A percentile compares a stretch with the other conserved stretches of the same genome.
Conservation (phyloP, 2,329 filamentous ascomycete genomes). For the Fusarium annulatum region DNA sequence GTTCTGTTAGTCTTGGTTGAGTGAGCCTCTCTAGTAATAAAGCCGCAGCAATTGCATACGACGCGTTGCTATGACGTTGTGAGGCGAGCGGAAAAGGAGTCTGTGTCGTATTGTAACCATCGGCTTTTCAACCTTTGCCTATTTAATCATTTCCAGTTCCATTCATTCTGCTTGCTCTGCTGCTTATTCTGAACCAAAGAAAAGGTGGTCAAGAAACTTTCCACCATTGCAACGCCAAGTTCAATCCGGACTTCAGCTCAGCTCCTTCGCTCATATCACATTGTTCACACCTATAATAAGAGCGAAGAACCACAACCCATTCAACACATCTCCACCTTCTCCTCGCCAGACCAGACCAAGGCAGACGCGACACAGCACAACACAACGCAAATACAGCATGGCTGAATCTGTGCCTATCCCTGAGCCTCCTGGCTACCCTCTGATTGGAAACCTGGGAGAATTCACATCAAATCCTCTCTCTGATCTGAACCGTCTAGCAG, state of each 20-base stretch:
- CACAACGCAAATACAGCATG: constrained; percentile 40
- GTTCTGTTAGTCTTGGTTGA: not conserved
- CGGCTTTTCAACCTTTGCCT: not conserved
- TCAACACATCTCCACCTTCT: not conserved
- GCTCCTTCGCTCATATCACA: not conserved
- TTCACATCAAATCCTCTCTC: constrained; percentile 69
- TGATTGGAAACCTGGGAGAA: constrained; percentile 74
- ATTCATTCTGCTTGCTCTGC: not conserved
- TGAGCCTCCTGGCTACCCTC: constrained; percentile 70
- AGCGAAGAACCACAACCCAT: not conserved
- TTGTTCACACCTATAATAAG: constrained; percentile 1
- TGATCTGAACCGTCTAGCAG: constrained; percentile 67
- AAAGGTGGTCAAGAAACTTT: constrained; percentile 12
- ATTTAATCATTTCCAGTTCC: not conserved
- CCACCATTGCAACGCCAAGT: constrained; percentile 10
- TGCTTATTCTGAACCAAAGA: not conserved
- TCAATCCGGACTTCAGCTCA: not conserved
- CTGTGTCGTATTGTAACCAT: not conserved
- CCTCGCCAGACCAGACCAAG: not conserved
- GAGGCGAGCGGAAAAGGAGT: constrained; percentile 4
- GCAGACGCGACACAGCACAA: not conserved
- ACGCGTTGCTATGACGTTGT: constrained; percentile 26
- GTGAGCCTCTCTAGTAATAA: not conserved
- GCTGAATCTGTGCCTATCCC: constrained; percentile 64
- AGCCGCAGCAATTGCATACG: not conserved